A percentile compares a stretch with the other conserved stretches of the same genome.
These are phyloP conservation scores for Saccharomycopsis malanga DNA, from an alignment of 805 yeast species.

Conservation along the genomic window DNA sequence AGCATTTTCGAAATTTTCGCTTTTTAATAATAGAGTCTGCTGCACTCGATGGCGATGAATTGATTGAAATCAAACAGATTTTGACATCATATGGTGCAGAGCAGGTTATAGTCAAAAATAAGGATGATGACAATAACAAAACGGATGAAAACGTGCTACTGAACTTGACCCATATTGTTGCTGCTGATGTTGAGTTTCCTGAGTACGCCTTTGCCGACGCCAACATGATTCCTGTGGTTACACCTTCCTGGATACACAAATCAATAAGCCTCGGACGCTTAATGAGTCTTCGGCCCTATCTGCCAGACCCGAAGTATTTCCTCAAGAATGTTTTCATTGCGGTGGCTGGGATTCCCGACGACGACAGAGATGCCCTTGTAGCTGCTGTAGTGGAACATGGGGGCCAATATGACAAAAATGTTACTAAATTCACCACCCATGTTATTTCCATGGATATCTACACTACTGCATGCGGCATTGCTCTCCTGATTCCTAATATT, in stretches of 20 bases:
- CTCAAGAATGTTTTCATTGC: constrained; percentile 58
- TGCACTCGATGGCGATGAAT: constrained; percentile 19
- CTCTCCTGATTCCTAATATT: constrained; percentile 35
- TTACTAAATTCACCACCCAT: constrained; percentile 75
- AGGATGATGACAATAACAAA: background rate
- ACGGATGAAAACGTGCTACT: background rate
- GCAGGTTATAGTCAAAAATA: constrained; percentile 18
- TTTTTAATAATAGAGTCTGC: constrained; percentile 24
- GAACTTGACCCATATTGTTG: constrained; percentile 41
- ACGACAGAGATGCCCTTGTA: constrained; percentile 58
- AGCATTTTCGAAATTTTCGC: constrained; percentile 24
- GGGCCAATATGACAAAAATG: constrained; percentile 69
- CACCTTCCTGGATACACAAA: constrained; percentile 52
- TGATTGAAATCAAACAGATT: constrained; percentile 22
- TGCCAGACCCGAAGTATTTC: constrained; percentile 65
- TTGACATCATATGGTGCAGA: constrained; percentile 27
- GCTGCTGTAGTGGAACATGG: constrained; percentile 51
- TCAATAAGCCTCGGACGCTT: constrained; percentile 36
- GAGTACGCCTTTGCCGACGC: constrained; percentile 41
- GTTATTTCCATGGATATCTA: constrained; percentile 49
- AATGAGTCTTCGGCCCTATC: constrained; percentile 49
- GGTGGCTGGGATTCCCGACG: constrained; percentile 50
- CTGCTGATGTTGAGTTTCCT: constrained; percentile 45
- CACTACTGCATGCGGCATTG: constrained; percentile 53
- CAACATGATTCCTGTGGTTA: constrained; percentile 59